phyloP scores from a whole-genome alignment of 2,329 filamentous ascomycete species.

The Penicillium crustosum region DNA sequence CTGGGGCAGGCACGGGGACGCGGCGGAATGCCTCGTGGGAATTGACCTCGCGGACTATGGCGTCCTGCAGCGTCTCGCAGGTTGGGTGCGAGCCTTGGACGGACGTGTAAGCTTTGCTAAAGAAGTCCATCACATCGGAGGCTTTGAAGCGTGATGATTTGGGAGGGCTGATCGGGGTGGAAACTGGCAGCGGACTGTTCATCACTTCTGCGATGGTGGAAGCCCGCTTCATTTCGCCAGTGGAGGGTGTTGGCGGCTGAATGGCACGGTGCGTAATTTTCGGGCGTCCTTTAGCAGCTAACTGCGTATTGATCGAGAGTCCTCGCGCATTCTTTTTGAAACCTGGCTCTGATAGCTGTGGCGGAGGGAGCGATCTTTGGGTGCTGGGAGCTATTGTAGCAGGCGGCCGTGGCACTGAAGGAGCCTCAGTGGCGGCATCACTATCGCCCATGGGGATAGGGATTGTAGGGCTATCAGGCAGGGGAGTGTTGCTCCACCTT shows the following conservation, averaged over 20 bases:
- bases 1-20: constrained; percentile 33
- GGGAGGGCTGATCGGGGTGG: constrained; percentile 24
- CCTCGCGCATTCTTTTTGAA: constrained; percentile 42
- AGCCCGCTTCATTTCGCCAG: constrained; percentile 24
- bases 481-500: constrained; percentile 33
- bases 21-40: constrained; percentile 45
- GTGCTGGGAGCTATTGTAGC: constrained; percentile 9
- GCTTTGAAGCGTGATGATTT: constrained; percentile 34
- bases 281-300: constrained; percentile 35
- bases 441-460: constrained; percentile 22
- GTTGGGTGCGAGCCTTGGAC: constrained; percentile 36
- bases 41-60: constrained; percentile 47
- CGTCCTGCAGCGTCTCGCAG: constrained; percentile 44
- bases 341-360: constrained; percentile 18
- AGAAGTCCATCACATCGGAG: constrained; percentile 45
- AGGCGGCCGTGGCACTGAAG: constrained; percentile 13
- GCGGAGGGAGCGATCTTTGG: constrained; percentile 14
- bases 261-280: constrained; percentile 39
- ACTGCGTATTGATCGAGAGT: constrained; percentile 42
- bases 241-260: constrained; percentile 39
- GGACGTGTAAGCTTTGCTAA: constrained; percentile 40
- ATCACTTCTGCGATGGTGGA: constrained; percentile 45
- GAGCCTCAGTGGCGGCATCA: constrained; percentile 5
- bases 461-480: constrained; percentile 39
- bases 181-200: constrained; percentile 39